Percentiles rank a stretch among this genome's conserved stretches.
These are phyloP conservation scores for Scytalidium sp. DNA, from an alignment of 2,329 filamentous ascomycete genomes.

Conservation along the genomic window DNA sequence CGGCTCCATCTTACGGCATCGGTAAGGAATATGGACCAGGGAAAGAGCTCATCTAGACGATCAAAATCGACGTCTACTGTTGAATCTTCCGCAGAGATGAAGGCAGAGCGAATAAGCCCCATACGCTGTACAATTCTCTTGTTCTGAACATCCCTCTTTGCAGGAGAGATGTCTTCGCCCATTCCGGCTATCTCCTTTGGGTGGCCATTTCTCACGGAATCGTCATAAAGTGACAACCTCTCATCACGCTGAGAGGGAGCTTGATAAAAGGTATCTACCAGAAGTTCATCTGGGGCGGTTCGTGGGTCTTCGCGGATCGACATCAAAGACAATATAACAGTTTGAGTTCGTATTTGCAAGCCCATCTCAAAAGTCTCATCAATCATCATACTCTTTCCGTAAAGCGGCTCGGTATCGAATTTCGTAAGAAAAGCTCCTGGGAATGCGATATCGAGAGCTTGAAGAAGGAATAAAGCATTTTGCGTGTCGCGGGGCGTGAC, in stretches of 20 bases:
- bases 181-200: constrained; percentile 21
- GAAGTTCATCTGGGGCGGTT: constrained; percentile 34
- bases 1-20: constrained; percentile 44
- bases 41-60: constrained; percentile 40
- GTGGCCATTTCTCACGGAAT: constrained; percentile 27
- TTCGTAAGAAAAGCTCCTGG: constrained; percentile 31
- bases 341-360: constrained; percentile 53
- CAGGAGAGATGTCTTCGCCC: constrained; percentile 14
- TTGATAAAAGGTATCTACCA: constrained; percentile 39
- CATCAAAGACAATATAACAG: constrained; percentile 41
- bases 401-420: constrained; percentile 14
- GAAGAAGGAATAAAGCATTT: constrained; percentile 14
- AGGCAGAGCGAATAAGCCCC: constrained; percentile 31
- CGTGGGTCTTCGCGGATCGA: constrained; percentile 23
- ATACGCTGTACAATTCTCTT: constrained; percentile 34
- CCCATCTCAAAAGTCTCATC: constrained; percentile 44
- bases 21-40: constrained; percentile 46
- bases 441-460: constrained; percentile 29
- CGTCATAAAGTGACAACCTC: constrained; percentile 30
- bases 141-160: constrained; percentile 23
- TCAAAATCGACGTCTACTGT: constrained; percentile 35
- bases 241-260: constrained; percentile 13
- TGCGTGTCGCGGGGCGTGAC: constrained; percentile 20
- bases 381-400: constrained; percentile 37
- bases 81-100: constrained; percentile 30